A percentile compares a stretch with the other conserved stretches of the same genome.
These are phyloP conservation scores for Phytophthora ohioensis DNA, from an alignment of 352 stramenopile species.

Conservation along the genomic window DNA sequence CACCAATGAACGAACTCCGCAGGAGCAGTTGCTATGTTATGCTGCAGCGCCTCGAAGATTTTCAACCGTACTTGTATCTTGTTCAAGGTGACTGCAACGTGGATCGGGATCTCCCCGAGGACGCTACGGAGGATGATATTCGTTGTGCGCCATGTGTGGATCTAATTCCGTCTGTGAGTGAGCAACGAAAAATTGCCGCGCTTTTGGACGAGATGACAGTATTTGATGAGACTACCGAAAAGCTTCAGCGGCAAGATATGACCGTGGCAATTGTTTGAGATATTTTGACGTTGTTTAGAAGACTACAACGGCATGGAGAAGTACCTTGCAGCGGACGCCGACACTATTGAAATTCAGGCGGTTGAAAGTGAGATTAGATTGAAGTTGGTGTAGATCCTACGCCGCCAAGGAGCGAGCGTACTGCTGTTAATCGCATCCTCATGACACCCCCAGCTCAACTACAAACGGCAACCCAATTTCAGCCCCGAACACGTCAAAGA, in stretches of 20 bases:
- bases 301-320: conserved; percentile 8
- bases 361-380: conserved; percentile 1
- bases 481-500: background rate
- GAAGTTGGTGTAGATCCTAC: background rate
- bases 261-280: conserved; percentile 10
- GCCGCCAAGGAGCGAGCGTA: background rate
- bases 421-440: background rate
- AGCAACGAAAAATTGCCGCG: conserved; percentile 2
- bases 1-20: background rate
- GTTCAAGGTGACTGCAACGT: conserved; percentile 6
- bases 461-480: no score
- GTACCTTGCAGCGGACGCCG: conserved; percentile 5
- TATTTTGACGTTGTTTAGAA: conserved; percentile 17
- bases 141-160: background rate
- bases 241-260: conserved; percentile 10
- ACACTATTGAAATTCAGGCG: background rate
- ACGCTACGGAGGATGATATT: conserved; percentile 2
- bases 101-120: conserved; percentile 1
- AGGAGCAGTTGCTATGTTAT: conserved; percentile 12
- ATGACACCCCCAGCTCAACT: no score
- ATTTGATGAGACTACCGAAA: conserved; percentile 14
- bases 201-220: conserved; percentile 10
- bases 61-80: conserved; percentile 1
- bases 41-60: conserved; percentile 11
- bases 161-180: conserved; percentile 3